Evolutionary conservation across 345 rosid species (phyloP).

Genomic region (Trapa bicornis): DNA sequence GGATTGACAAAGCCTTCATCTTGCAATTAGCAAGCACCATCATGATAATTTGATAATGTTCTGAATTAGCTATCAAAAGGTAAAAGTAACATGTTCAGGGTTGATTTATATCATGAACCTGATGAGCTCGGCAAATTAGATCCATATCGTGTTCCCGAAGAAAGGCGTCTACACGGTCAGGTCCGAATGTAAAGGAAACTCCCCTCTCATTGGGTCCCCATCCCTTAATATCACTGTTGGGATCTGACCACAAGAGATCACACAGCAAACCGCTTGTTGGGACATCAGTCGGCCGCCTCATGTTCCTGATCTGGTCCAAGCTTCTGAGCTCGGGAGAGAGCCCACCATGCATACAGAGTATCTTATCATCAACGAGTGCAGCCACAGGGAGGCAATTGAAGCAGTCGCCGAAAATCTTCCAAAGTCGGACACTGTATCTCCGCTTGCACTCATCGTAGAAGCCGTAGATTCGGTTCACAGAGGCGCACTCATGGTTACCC

Average conservation of each 20-base stretch:
- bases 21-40: no score
- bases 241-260: conserved; percentile 95
- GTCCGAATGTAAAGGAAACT: conserved; percentile 68
- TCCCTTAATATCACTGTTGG: conserved; percentile 42
- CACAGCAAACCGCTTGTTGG: conserved; percentile 82
- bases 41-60: no score
- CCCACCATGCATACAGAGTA: conserved; percentile 89
- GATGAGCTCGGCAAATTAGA: conserved; percentile 78
- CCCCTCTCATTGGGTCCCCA: conserved; percentile 82
- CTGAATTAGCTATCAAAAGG: no score
- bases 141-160: conserved; percentile 60
- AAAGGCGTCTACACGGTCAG: conserved; percentile 48
- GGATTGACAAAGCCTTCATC: no score
- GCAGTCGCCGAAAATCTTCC: conserved; percentile 69
- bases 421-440: conserved; percentile 54
- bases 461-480: conserved; percentile 77
- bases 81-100: no score
- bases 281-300: conserved; percentile 65
- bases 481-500: conserved; percentile 89
- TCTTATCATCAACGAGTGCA: conserved; percentile 68
- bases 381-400: conserved; percentile 89
- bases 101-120: conserved; percentile 30
- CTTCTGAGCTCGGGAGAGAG: conserved; percentile 60
- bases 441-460: conserved; percentile 84
- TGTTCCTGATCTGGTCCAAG: conserved; percentile 55